Conservation (phyloP, 768 basidiomycete species). For the Boletus rubroflammeus region DNA sequence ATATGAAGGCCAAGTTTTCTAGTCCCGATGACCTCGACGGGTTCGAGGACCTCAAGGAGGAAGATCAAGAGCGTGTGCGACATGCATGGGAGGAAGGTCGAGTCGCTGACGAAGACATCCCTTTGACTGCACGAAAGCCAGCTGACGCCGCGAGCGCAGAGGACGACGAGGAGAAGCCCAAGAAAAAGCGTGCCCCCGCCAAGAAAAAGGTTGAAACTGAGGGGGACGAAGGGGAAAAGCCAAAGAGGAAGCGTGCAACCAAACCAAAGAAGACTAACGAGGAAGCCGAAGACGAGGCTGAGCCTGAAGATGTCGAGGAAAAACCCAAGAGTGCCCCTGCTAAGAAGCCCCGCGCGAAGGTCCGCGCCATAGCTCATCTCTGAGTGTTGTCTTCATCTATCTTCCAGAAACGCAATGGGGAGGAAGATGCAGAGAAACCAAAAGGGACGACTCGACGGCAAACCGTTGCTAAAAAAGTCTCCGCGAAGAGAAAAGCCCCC, state of each 20-base stretch:
- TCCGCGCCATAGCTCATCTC: constrained; percentile 16
- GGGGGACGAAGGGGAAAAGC: constrained; percentile 35
- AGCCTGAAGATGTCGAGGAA: constrained; percentile 25
- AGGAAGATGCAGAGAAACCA: constrained; percentile 39
- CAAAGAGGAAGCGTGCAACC: constrained; percentile 34
- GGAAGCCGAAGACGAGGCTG: constrained; percentile 31
- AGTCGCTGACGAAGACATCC: constrained; percentile 83
- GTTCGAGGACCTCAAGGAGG: constrained; percentile 65
- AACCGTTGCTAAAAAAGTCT: constrained; percentile 43
- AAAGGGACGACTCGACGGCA: constrained; percentile 49
- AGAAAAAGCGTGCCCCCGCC: constrained; percentile 42
- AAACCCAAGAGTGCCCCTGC: constrained; percentile 31
- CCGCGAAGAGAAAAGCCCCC: constrained; percentile 41
- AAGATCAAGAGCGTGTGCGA: constrained; percentile 67
- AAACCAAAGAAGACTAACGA: constrained; percentile 35
- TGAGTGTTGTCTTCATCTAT: constrained; percentile 12
- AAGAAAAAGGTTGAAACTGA: constrained; percentile 36
- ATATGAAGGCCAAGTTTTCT: constrained; percentile 61
- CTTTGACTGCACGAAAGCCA: constrained; percentile 63
- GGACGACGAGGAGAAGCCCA: constrained; percentile 53
- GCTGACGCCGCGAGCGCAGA: constrained; percentile 36
- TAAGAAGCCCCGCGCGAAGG: constrained; percentile 38
- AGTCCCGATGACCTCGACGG: constrained; percentile 76
- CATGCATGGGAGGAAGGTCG: constrained; percentile 75
- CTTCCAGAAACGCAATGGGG: constrained; percentile 30